Evolutionary conservation across 2,329 filamentous ascomycete genomes (phyloP).

Genomic region (Beauveria caledonica): DNA sequence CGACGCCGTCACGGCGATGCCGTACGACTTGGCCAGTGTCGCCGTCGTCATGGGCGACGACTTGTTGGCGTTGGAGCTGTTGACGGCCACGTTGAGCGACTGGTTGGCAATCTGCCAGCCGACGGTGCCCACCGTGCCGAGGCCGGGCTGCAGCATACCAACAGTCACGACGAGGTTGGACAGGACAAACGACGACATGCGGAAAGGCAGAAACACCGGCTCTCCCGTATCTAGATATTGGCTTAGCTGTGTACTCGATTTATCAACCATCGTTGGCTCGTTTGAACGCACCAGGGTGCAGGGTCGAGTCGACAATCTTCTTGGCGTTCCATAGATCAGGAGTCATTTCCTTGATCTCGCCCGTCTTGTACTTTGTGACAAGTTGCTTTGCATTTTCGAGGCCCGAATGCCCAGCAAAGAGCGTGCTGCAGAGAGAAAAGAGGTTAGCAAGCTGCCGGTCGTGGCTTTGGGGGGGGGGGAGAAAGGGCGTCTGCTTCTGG

Average conservation of each 20-base stretch:
- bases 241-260: not conserved
- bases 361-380: conserved; percentile 79
- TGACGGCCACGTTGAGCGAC: conserved; percentile 96
- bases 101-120: conserved; percentile 96
- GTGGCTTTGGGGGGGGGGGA: no score
- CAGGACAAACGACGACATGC: conserved; percentile 93
- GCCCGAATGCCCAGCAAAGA: conserved; percentile 68
- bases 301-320: conserved; percentile 91
- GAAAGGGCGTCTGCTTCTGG: not conserved
- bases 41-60: conserved; percentile 77
- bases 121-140: conserved; percentile 74
- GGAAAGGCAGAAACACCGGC: conserved; percentile 87
- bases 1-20: conserved; percentile 82
- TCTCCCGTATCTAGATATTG: conserved; percentile 68
- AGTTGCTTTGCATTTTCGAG: conserved; percentile 81
- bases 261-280: conserved; percentile 10
- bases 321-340: conserved; percentile 91
- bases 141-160: conserved; percentile 90
- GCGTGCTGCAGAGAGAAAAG: conserved; percentile 54
- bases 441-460: not conserved
- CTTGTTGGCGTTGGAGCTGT: conserved; percentile 97
- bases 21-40: conserved; percentile 82
- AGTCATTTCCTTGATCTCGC: conserved; percentile 71
- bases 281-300: conserved; percentile 70
- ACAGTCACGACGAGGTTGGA: conserved; percentile 92